Base-by-base conservation (phyloP, 1,284 basidiomycete genomes). In the Lignosus rhinocerotis region DNA sequence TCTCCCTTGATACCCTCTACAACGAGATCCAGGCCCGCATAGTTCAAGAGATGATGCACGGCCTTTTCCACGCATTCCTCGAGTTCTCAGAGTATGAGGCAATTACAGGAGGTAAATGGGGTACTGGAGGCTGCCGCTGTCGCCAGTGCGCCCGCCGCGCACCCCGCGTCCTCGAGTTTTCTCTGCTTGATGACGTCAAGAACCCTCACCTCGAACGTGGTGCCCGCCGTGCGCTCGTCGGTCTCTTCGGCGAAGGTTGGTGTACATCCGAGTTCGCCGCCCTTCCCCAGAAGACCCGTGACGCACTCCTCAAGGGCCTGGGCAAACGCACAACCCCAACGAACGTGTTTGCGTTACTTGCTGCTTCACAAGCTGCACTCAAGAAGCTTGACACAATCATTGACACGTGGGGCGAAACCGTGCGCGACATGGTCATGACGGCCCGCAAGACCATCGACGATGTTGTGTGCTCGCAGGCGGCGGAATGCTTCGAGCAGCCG, bases 241-340 rank as follows among this genome's bases (percentile, higher is more conserved):
- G 87, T 0, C 80, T 92, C 19, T 96, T 93, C 69, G 92, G 91
- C 9, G 88, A 93, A 62, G 87, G 90, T 3, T 96, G 94, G 94
- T 88, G 86, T 61, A 89, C 83, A 0, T 69, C 83, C 33, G 93
- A 96, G 61, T 90, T 96, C 65, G 88, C 89, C 1, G 71, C 76
- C 0, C 78, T 95, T 1, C 80, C 86, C 3, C 81, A 81, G 61
- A 86, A 86, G 63, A 79, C 86, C 33, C 83, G 90, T 34, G 86
- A 90, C 30, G 77, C 76, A 17, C 75, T 95, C 1, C 73, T 94
- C 32, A 85, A 85, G 58, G 88, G 90, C 2, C 79, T 95, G 0
- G 80, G 80, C 31, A 87, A 87, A 60, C 78, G 84, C 10, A 86
- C 90, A 9, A 85, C 80, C 0, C 81, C 87, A 0, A 64, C 73